Conservation (phyloP, 768 basidiomycete species). For the Phlegmacium glaucopus region DNA sequence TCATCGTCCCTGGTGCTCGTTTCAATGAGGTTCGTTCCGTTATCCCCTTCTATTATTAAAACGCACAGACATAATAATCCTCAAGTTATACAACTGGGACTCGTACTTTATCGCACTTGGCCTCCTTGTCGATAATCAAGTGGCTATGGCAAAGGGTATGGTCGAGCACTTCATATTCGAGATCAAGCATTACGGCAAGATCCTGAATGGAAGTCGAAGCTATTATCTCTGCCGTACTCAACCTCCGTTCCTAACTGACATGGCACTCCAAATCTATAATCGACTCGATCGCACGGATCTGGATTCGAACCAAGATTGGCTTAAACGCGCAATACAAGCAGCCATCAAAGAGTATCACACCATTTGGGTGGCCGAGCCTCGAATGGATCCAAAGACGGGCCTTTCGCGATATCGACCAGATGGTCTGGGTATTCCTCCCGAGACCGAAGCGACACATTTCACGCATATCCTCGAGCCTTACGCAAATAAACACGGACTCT, state of each 20-base stretch:
- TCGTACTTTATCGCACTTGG: constrained; percentile 94
- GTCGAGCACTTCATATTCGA: constrained; percentile 99
- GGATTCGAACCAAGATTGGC: constrained; percentile 81
- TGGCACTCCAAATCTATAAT: constrained; percentile 97
- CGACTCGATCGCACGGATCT: constrained; percentile 86
- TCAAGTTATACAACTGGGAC: constrained; percentile 91
- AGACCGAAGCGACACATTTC: constrained; percentile 98
- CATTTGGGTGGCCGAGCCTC: constrained; percentile 93
- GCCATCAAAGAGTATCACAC: constrained; percentile 99
- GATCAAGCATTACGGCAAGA: constrained; percentile 97
- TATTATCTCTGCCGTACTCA: constrained; percentile 95
- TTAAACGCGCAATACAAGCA: constrained; percentile 93
- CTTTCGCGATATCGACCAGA: constrained; percentile 93
- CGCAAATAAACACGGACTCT: constrained; percentile 88
- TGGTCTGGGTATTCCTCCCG: constrained; percentile 94
- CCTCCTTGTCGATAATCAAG: constrained; percentile 90
- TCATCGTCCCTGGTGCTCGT: constrained; percentile 93
- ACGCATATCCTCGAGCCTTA: constrained; percentile 96
- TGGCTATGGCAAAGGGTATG: constrained; percentile 95
- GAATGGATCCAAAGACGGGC: constrained; percentile 92
- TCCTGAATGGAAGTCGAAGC: constrained; percentile 93
- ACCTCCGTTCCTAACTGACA: constrained; percentile 97
- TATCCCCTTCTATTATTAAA: not conserved
- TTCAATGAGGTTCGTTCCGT: constrained; percentile 76
- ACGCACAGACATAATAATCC: constrained; percentile 5